These are phyloP conservation scores for Syncephalastrum racemosum DNA, from an alignment of 371 early-diverging fungal genomes.

Conservation along the genomic window DNA sequence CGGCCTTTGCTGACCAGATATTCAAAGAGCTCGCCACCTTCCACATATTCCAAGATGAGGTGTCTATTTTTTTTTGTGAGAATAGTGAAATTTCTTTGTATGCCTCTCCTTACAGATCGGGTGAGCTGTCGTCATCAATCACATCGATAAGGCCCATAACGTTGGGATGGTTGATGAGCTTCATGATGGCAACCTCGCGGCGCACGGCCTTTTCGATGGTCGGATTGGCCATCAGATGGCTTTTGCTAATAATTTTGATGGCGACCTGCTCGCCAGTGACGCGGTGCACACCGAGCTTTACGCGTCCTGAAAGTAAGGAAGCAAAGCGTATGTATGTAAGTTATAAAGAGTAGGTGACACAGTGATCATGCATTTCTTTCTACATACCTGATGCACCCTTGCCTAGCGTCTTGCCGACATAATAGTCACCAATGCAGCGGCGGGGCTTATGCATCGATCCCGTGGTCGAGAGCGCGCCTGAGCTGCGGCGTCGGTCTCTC, in stretches of 20 bases:
- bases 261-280: slow-evolving; percentile 50
- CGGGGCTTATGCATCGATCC: slow-evolving; percentile 36
- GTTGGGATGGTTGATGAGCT: slow-evolving; percentile 68
- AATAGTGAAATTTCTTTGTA: background rate
- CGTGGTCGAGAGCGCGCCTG: slow-evolving; percentile 39
- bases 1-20: slow-evolving; percentile 49
- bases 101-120: slow-evolving; percentile 64
- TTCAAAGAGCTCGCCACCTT: slow-evolving; percentile 54
- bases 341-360: slow-evolving; percentile 1
- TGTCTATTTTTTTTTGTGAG: slow-evolving; percentile 23
- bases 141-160: slow-evolving; percentile 71
- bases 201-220: slow-evolving; percentile 67
- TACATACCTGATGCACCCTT: slow-evolving; percentile 53
- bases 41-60: slow-evolving; percentile 47
- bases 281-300: slow-evolving; percentile 45
- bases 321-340: background rate
- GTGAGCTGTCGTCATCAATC: slow-evolving; percentile 62
- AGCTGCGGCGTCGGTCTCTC: slow-evolving; percentile 42
- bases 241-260: slow-evolving; percentile 52
- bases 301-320: slow-evolving; percentile 34
- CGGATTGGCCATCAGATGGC: slow-evolving; percentile 52
- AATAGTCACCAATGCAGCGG: slow-evolving; percentile 50
- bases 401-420: slow-evolving; percentile 50
- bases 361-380: background rate
- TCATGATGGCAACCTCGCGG: slow-evolving; percentile 76